A percentile compares a stretch with the other conserved stretches of the same genome.
These are phyloP conservation scores for Daldinia loculata DNA, from an alignment of 495 filamentous ascomycete genomes.

Conservation along the genomic window DNA sequence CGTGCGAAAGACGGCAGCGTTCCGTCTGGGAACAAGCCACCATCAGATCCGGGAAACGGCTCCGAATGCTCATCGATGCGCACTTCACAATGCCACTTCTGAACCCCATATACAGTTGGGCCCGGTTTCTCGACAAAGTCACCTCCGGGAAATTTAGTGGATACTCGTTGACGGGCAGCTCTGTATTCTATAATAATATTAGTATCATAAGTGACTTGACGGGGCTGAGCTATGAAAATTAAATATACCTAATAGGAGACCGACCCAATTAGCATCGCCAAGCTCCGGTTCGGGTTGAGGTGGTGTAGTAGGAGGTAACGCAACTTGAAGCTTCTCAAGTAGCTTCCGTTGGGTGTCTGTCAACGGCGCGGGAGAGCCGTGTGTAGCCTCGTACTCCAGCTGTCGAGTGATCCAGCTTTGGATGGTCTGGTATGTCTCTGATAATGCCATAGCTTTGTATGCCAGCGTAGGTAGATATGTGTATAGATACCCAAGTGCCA, in stretches of 20 bases:
- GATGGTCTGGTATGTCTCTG: constrained; percentile 43
- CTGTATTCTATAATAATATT: constrained; percentile 34
- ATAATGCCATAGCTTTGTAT: constrained; percentile 23
- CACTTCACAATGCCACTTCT: constrained; percentile 41
- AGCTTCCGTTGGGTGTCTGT: constrained; percentile 45
- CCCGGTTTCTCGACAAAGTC: constrained; percentile 13
- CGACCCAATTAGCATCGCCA: constrained; percentile 50
- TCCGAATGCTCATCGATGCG: constrained; percentile 22
- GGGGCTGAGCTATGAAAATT: neutral
- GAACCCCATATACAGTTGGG: constrained; percentile 6
- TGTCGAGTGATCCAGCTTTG: constrained; percentile 50
- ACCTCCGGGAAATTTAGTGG: constrained; percentile 19
- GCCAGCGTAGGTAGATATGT: neutral
- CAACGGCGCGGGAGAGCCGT: constrained; percentile 40
- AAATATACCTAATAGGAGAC: constrained; percentile 46
- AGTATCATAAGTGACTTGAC: neutral
- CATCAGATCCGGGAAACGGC: constrained; percentile 42
- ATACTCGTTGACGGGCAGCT: constrained; percentile 17
- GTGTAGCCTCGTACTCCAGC: constrained; percentile 31
- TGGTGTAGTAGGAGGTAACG: constrained; percentile 27
- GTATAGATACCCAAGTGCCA: neutral
- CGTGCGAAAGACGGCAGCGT: constrained; percentile 40
- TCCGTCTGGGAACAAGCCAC: constrained; percentile 31
- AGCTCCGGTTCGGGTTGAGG: constrained; percentile 39
- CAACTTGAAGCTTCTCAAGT: constrained; percentile 44